Evolutionary conservation across 306 rosid genomes (phyloP), one percentile per base, ranked within the genome.

Genomic region (Sindora glabra): DNA sequence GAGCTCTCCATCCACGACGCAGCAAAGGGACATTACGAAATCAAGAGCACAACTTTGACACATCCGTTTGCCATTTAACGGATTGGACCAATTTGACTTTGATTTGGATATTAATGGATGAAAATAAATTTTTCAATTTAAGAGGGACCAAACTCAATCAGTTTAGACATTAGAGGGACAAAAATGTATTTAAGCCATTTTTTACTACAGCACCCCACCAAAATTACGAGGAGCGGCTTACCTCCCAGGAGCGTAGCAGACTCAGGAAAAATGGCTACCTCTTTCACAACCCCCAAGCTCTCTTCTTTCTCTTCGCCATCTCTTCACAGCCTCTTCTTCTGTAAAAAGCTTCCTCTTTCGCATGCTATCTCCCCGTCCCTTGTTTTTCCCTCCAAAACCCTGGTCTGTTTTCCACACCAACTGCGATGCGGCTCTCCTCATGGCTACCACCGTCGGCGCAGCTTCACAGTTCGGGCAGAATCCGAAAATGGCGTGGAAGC

Each of bases 1-100:
- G 10, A 95, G 95, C 67, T 89, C 87, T 1, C 86, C 94, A 0
- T 86, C 99, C 0, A 53, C 64, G 4, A 95, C 81, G 68, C 99
- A 94, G 6, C 94, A n/a, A n/a, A n/a, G n/a, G n/a, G n/a, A n/a
- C n/a, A n/a, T n/a, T n/a, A n/a, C n/a, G n/a, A n/a, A n/a, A n/a
- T n/a, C n/a, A n/a, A n/a, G n/a, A n/a, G n/a, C n/a, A n/a, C n/a
- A n/a, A n/a, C n/a, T n/a, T n/a, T n/a, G n/a, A n/a, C n/a, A n/a
- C n/a, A n/a, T n/a, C n/a, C n/a, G n/a, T n/a, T n/a, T n/a, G n/a
- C n/a, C n/a, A n/a, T n/a, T n/a, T n/a, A n/a, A n/a, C n/a, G n/a
- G n/a, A n/a, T n/a, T n/a, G n/a, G n/a, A n/a, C n/a, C n/a, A n/a
- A n/a, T n/a, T n/a, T n/a, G n/a, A n/a, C n/a, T n/a, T n/a, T n/a